phyloP scores from a whole-genome alignment of 2,329 filamentous ascomycete genomes.

The Akanthomyces muscarius region DNA sequence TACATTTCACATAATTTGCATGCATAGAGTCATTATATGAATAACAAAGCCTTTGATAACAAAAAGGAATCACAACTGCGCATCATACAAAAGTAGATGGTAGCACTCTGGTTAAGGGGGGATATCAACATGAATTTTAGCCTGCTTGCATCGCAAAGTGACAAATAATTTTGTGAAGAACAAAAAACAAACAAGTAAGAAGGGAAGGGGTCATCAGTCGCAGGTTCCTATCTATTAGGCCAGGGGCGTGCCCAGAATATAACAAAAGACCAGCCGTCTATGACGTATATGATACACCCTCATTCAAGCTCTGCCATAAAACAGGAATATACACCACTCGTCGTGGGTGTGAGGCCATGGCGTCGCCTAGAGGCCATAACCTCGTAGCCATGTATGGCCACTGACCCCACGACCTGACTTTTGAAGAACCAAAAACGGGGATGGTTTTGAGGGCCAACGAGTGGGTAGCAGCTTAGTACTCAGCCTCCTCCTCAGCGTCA shows the following conservation, averaged over 20 bases:
- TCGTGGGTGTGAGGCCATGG: not conserved
- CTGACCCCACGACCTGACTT: not conserved
- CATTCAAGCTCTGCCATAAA: not conserved
- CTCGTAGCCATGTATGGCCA: not conserved
- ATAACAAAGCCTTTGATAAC: not conserved
- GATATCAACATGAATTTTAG: constrained; percentile 32
- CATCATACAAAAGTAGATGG: not conserved
- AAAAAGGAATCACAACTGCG: not conserved
- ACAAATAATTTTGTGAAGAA: constrained; percentile 1
- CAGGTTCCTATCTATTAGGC: constrained; percentile 7
- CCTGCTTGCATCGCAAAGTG: constrained; percentile 25
- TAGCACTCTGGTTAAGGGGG: constrained; percentile 13
- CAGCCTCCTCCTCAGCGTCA: constrained; percentile 59
- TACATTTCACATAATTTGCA: not conserved
- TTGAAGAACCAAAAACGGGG: not conserved
- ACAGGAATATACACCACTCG: not conserved
- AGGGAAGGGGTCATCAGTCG: constrained; percentile 21
- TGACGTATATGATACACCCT: constrained; percentile 6
- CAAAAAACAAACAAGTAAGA: constrained; percentile 14
- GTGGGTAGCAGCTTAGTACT: constrained; percentile 62
- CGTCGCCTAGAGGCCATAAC: not conserved
- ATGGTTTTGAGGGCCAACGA: constrained; percentile 5
- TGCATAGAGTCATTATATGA: constrained; percentile 9
- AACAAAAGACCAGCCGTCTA: constrained; percentile 11
- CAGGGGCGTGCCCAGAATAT: constrained; percentile 1